Evolutionary conservation across 1,139 yeast genomes (phyloP), one percentile per base, ranked within the genome.

Genomic region (Debaryomyces sp.): DNA sequence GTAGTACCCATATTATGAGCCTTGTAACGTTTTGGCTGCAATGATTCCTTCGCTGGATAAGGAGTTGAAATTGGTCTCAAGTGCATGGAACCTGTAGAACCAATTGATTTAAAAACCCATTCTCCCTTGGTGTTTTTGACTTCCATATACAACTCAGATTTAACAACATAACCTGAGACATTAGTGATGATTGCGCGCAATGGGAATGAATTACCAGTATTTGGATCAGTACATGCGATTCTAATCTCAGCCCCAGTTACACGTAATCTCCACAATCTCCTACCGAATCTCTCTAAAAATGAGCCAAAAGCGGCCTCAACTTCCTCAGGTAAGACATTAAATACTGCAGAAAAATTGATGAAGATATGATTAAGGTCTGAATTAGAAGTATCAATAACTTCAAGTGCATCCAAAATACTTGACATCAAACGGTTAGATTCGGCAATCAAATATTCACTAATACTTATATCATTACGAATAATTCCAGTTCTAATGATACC

Each of bases 1-100:
- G 99, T 92, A 15, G 99, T 94, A 55, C 99, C 99, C 94, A 94
- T 89, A 64, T 90, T 82, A 73, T 94, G 98, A 43, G 99, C 99
- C 77, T 88, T 89, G 78, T 95, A 95, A 75, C 99, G 91, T 74
- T 94, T 94, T 61, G 98, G 97, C 77, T 94, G 99, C 63, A 94
- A 81, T 74, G 96, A 92, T 74, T 94, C 99, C 78, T 94, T 94
- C 37, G 96, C 96, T 50, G 98, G 96, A 67, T 94, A 95, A 48
- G 98, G 97, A 47, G 97, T 89, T 43, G 94, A 88, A 62, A 94
- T 91, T 46, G 97, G 87, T 73, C 98, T 86, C 75, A 94, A 80
- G 67, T 94, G 99, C 99, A 94, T 94, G 26, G 95, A 82, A 32
- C 99, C 99, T 48, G 97, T 96, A 57, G 84, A 81, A 49, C 96